Evolutionary conservation across 1,284 basidiomycete species (phyloP), one percentile per base, ranked within the genome.

Genomic region (Lentinus polychrous): DNA sequence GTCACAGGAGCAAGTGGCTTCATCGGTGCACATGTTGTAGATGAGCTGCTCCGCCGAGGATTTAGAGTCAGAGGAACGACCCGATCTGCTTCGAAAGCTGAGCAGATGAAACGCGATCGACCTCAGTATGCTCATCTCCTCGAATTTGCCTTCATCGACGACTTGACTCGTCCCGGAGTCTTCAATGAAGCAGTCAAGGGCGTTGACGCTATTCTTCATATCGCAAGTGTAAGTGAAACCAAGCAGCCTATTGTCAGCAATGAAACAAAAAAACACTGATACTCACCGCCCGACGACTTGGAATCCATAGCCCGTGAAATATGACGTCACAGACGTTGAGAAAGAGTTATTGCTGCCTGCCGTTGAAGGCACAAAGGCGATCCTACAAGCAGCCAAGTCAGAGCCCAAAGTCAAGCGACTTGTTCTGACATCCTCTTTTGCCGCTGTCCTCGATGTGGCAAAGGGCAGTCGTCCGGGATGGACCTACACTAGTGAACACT

Each of bases 371-470:
- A 66, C 64, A 1, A 49, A 57, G 18, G 52, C 52, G 18, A 50
- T 66, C 15, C 55, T 67, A 8, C 42, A 59, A 31, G 60, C 60
- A 20, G 52, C 58, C 11, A 42, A 55, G 20, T 56, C 59, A 40
- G 50, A 57, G 42, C 60, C 67, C 1, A 50, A 55, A 4, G 68
- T 84, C 50, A 76, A 80, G 59, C 74, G 84, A 3, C 68, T 90
- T 41, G 77, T 88, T 10, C 62, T 88, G 42, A 86, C 83, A 0
- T 78, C 77, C 1, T 85, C 83, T 2, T 67, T 70, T 48, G 81
- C 76, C 0, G 67, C 81, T 2, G 67, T 86, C 20, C 62, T 79
- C 33, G 63, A 70, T 37, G 52, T 64, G 2, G 8, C 43, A 36
- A 23, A 35, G 23, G 37, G 46, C 34, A 49, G 55, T 0, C 8